Evolutionary conservation across 768 basidiomycete genomes (phyloP), one percentile per base, ranked within the genome.

Genomic region (Amanita polypyramis): DNA sequence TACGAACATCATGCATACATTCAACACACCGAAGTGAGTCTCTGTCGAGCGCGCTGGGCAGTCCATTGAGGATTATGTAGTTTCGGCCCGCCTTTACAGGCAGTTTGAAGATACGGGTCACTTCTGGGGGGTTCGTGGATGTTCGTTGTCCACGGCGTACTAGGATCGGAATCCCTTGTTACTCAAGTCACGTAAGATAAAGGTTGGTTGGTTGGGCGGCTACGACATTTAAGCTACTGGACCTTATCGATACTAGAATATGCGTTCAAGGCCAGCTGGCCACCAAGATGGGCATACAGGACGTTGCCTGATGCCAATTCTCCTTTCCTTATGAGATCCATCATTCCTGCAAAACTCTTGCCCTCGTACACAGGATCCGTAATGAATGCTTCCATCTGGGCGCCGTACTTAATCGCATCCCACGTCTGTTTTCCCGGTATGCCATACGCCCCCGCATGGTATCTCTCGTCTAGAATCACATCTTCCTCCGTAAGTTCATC

Each of bases 41-140:
- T n/a, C 60, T 43, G 37, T 70, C 65, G 5, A 72, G 54, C 0
- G 57, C 64, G 33, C 53, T 56, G 0, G 72, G 72, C 19, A 75
- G 55, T 2, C 66, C 68, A 19, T 53, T 53, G 35, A 74, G 67
- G 15, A 49, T 62, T 17, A 75, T 61, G 29, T 68, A 64, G 51
- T 73, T 74, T 23, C 64, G 62, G 2, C 71, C 73, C 1, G 60
- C 59, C 47, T 67, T 60, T 10, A 56, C 47, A 14, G 33, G 44
- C 42, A 70, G 58, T 37, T 56, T 61, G 55, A 62, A 66, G 10
- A 62, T 37, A 9, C 69, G 62, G 0, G 65, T 65, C 15, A 71
- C 56, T 48, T 71, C 68, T 33, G 70, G 4, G 19, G 47, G 5
- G 38, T 33, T 5, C 38, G 47, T 15, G 47, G 47, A 12, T 47